These are phyloP conservation scores for Atalantia buxifolia DNA, from an alignment of 345 rosid species.

Conservation along the genomic window DNA sequence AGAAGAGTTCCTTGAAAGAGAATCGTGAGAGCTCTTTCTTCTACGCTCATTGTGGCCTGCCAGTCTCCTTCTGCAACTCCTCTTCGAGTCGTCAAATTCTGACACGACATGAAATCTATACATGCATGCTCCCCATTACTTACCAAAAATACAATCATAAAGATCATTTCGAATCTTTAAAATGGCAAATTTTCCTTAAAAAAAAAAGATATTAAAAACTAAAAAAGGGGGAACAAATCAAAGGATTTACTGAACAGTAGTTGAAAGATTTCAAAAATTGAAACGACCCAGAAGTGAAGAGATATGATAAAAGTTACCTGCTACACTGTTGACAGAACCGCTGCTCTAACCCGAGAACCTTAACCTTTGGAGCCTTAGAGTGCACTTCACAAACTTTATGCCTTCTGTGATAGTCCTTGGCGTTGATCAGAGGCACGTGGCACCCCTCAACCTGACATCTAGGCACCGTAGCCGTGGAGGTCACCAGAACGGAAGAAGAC, in stretches of 20 bases:
- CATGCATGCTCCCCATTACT: not conserved
- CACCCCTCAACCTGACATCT: constrained; percentile 86
- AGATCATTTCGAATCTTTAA: not conserved
- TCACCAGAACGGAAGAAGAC: constrained; percentile 10
- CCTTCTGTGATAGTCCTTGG: constrained; percentile 73
- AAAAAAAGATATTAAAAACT: not conserved
- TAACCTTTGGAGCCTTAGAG: constrained; percentile 66
- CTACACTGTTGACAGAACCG: constrained; percentile 95
- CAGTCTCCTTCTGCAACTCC: constrained; percentile 67
- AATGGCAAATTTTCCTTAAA: not conserved
- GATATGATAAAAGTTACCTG: constrained; percentile 37
- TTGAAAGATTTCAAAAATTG: not conserved
- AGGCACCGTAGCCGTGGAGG: constrained; percentile 27
- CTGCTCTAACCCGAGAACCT: constrained; percentile 64
- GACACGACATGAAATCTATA: constrained; percentile 57
- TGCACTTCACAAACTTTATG: constrained; percentile 85
- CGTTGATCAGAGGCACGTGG: constrained; percentile 46
- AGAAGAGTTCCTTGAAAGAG: constrained; percentile 30
- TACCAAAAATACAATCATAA: not conserved
- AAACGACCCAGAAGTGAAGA: not conserved
- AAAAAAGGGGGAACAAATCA: not conserved
- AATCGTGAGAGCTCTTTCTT: constrained; percentile 50
- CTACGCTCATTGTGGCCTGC: constrained; percentile 72
- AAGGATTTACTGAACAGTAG: not conserved
- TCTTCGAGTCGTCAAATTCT: constrained; percentile 58